Base-by-base conservation (phyloP, 371 early-diverging fungal genomes). In the Mortierella sp. region DNA sequence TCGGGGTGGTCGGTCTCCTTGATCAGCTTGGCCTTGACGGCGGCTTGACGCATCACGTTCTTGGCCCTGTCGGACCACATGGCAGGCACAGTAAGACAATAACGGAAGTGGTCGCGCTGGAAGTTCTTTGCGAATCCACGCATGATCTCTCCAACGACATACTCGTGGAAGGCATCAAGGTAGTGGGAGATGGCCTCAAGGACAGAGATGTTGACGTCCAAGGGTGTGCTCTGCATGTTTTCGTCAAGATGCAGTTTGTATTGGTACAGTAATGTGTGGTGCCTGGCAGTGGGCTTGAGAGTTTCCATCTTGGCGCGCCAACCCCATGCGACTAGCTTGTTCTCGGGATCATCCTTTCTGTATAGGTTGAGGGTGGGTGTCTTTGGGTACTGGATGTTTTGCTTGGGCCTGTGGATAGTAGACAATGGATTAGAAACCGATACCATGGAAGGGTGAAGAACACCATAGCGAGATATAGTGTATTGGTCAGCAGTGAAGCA, bases 171-270 rank as follows among this genome's bases (percentile, higher is more conserved):
- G 17, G 81, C 79, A 22, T 70, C 74, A n/a, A 85, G 63, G 66
- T 85, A 85, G 50, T 82, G 83, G 12, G 83, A 74, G 63, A 85
- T 83, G 48, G 81, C 85, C 12, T 85, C 80, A 0, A 82, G 71
- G 50, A 81, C 79, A 37, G 85, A 78, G 46, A 83, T 67, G 41
- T 79, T 76, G 50, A 80, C 80, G 19, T 82, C 83, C 22, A 83
- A 70, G 25, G 81, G 81, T 48, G 69, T 63, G 13, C 80, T 80
- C 45, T 79, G 74, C 43, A 82, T 60, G 21, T 71, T 79, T 37
- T 87, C 87, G 63, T 87, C 87, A 17, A 85, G 80, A 53, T 85
- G 85, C 1, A 87, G 72, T 65, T 87, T 87, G 67, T 83, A 87
- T 59, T 85, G 86, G 49, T 85, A 82, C 21, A 87, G 78, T 25